Conservation (phyloP, 2,329 filamentous ascomycete genomes). For the Ilyonectria robusta region DNA sequence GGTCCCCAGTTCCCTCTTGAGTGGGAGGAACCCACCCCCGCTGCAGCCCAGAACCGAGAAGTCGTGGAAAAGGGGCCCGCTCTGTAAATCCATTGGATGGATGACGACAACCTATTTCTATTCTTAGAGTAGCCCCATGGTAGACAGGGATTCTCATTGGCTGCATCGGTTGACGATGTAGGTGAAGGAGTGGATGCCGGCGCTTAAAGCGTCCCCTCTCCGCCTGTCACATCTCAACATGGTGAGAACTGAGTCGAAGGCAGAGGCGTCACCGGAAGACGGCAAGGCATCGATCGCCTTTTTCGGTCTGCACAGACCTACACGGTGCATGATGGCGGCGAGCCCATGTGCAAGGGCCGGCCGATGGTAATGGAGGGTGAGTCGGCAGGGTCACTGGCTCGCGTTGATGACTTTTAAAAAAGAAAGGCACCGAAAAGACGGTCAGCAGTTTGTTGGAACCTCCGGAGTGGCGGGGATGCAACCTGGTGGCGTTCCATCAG, state of each 20-base stretch:
- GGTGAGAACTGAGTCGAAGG: conserved; percentile 19
- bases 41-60: conserved; percentile 27
- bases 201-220: conserved; percentile 45
- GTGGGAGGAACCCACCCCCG: conserved; percentile 28
- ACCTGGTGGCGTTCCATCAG: not conserved
- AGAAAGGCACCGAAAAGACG: conserved; percentile 33
- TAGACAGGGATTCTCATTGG: conserved; percentile 36
- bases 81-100: conserved; percentile 30
- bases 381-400: conserved; percentile 10
- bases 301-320: conserved; percentile 26
- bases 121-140: conserved; percentile 42
- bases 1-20: conserved; percentile 13
- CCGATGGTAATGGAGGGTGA: conserved; percentile 34
- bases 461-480: not conserved
- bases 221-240: conserved; percentile 22
- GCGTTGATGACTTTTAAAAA: not conserved
- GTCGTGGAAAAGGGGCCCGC: conserved; percentile 34
- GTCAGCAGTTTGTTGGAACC: conserved; percentile 21
- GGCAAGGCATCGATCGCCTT: conserved; percentile 31
- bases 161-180: conserved; percentile 34
- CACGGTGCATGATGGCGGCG: conserved; percentile 31
- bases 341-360: conserved; percentile 36
- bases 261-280: conserved; percentile 12
- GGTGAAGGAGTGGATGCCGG: conserved; percentile 43
- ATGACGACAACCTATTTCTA: conserved; percentile 38